These are phyloP conservation scores for Neurospora africana DNA, from an alignment of 495 filamentous ascomycete species.

Conservation along the genomic window DNA sequence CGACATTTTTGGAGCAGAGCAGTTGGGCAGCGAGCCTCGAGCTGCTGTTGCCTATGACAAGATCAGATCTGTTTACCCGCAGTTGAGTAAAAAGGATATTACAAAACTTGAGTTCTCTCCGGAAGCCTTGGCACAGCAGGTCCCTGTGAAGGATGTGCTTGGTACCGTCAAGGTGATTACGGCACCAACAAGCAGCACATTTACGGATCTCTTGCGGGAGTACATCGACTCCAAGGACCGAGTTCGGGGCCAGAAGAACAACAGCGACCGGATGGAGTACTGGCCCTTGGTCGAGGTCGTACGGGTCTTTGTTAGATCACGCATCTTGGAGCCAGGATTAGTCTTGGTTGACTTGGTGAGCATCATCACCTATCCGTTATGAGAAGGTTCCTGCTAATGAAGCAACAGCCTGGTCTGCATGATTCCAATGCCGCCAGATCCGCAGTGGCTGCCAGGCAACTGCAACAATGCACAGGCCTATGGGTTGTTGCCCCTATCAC, in stretches of 20 bases:
- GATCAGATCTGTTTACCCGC: slow-evolving; percentile 54
- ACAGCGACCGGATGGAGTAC: slow-evolving; percentile 34
- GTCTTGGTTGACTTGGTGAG: slow-evolving; percentile 54
- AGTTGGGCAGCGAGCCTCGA: slow-evolving; percentile 34
- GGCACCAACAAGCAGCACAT: slow-evolving; percentile 14
- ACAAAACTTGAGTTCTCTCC: slow-evolving; percentile 25
- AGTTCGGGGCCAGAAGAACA: slow-evolving; percentile 1
- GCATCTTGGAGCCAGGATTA: slow-evolving; percentile 47
- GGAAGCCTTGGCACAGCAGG: slow-evolving; percentile 25
- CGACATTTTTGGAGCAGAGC: slow-evolving; percentile 26
- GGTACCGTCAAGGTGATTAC: slow-evolving; percentile 36
- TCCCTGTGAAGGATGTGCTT: slow-evolving; percentile 34
- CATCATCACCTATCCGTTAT: not conserved
- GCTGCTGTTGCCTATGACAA: slow-evolving; percentile 53
- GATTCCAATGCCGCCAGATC: slow-evolving; percentile 57
- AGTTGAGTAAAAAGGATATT: slow-evolving; percentile 36
- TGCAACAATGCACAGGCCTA: slow-evolving; percentile 43
- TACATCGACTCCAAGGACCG: slow-evolving; percentile 29
- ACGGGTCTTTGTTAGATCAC: slow-evolving; percentile 45
- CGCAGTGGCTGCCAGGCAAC: slow-evolving; percentile 49
- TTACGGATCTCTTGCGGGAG: slow-evolving; percentile 15
- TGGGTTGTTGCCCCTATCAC: slow-evolving; percentile 60
- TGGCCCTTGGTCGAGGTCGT: slow-evolving; percentile 64
- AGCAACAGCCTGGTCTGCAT: slow-evolving; percentile 41
- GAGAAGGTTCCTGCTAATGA: not conserved